Conservation (phyloP, 169 alveolate genomes). For the Babesia ovis region DNA sequence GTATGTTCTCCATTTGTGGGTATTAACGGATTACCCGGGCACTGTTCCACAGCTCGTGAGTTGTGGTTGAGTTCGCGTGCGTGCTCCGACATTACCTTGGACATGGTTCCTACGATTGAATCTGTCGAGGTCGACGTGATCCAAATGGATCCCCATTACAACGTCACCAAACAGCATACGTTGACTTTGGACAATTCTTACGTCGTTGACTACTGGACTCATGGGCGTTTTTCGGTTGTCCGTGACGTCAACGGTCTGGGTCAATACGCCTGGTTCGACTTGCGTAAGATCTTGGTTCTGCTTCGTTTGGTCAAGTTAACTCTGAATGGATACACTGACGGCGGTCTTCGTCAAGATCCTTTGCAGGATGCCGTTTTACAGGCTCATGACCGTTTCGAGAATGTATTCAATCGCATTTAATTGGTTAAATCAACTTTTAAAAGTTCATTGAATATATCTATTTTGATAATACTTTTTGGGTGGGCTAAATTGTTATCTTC, state of each 20-base stretch:
- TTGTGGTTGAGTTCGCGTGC: slow-evolving; percentile 40
- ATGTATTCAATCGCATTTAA: slow-evolving; percentile 48
- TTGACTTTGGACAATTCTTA: slow-evolving; percentile 69
- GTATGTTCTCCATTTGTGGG: slow-evolving; percentile 34
- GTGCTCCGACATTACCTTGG: slow-evolving; percentile 37
- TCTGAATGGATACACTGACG: slow-evolving; percentile 58
- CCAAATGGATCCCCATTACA: slow-evolving; percentile 48
- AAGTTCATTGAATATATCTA: too few relatives aligned
- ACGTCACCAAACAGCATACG: slow-evolving; percentile 20
- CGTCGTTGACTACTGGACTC: slow-evolving; percentile 75
- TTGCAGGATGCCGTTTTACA: slow-evolving; percentile 36
- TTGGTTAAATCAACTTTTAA: too few relatives aligned
- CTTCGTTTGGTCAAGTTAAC: slow-evolving; percentile 39
- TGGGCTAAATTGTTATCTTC: too few relatives aligned
- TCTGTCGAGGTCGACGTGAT: slow-evolving; percentile 26
- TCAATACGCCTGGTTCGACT: slow-evolving; percentile 77
- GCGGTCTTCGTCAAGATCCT: slow-evolving; percentile 36
- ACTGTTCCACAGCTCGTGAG: slow-evolving; percentile 42
- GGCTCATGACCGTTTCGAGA: slow-evolving; percentile 41
- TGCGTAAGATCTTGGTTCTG: slow-evolving; percentile 65
- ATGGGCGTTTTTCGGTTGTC: slow-evolving; percentile 68
- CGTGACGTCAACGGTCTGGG: slow-evolving; percentile 76
- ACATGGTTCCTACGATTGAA: slow-evolving; percentile 63
- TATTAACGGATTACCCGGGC: slow-evolving; percentile 29
- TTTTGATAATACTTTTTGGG: too few relatives aligned